Base-by-base conservation (phyloP, 805 yeast species). In the Hanseniaspora lindneri region DNA sequence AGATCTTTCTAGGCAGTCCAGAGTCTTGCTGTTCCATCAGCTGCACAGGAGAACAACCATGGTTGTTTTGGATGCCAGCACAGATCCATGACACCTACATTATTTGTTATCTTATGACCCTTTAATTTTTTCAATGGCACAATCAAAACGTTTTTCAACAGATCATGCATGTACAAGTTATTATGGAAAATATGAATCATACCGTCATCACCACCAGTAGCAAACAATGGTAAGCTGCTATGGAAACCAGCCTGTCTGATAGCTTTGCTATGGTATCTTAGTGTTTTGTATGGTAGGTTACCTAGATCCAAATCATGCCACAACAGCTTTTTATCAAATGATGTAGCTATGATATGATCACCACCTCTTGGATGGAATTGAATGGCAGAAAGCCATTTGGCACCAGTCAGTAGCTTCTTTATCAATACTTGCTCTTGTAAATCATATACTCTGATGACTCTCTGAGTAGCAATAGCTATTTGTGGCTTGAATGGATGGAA, bases 61-160 rank as follows among this genome's bases (percentile, higher is more conserved):
- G 98, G 96, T 67, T 92, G 97, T 58, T 80, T 79, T 55, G 97
- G 97, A 72, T 92, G 98, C 98, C 98, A 92, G 43, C 76, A 76
- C 42, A 83, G 75, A 60, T 79, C 82, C 60, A 92, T 71, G 14
- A 92, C 94, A 60, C 98, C 98, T 50, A 92, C 68, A 60, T 83
- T 80, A 56, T 76, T 76, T 19, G 77, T 69, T 41, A 86, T 74
- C 62, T 81, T 79, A 66, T 92, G 98, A 10, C 97, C 98, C 39
- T 81, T 77, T 61, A 92, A 72, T 61, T 88, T 87, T 76, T 92
- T 92, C 66, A 92, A 74, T 49, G 98, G 98, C 39, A 92, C 98
- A 58, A 92, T 75, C 64, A 92, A 70, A 52, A 98, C 97, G 66
- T 89, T 89, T 57, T 92, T 84, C 85, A 89, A 80, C 64, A 84